Percentiles rank a stretch among this genome's conserved stretches.
Evolutionary conservation across 257 asterid species (phyloP).

Genomic region (Rauvolfia tetraphylla): DNA sequence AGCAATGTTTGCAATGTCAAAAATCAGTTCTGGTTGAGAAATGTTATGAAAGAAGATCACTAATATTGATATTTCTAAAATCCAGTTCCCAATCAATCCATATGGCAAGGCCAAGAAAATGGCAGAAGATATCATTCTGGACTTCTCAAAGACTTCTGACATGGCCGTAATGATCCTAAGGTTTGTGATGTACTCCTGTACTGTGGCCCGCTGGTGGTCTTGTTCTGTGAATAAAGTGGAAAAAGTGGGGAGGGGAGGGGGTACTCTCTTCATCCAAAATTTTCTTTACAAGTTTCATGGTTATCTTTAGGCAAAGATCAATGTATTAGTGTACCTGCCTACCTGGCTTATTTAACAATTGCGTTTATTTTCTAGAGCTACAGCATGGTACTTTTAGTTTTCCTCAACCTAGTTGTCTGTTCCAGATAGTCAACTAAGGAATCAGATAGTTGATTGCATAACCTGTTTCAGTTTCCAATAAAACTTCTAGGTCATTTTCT

Average conservation of each 20-base stretch:
- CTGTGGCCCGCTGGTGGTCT: background rate
- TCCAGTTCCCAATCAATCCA: constrained; percentile 78
- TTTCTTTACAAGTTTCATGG: background rate
- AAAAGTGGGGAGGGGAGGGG: no score
- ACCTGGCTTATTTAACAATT: background rate
- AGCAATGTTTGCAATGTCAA: background rate
- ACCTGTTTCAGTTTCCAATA: background rate
- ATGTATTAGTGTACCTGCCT: background rate
- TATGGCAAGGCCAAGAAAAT: constrained; percentile 97
- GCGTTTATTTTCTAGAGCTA: no score
- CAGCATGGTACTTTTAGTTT: background rate
- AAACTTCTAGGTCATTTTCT: background rate
- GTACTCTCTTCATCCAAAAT: background rate
- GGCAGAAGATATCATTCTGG: constrained; percentile 89
- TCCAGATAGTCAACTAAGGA: background rate
- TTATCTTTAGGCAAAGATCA: background rate
- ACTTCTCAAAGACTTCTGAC: constrained; percentile 76
- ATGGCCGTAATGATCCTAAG: constrained; percentile 91
- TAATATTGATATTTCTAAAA: constrained; percentile 2
- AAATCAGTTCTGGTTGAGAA: background rate
- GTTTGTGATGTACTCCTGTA: constrained; percentile 29
- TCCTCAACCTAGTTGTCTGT: background rate
- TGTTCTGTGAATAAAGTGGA: background rate
- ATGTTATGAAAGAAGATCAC: constrained; percentile 1
- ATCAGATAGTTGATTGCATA: background rate